Base-by-base conservation (phyloP, 208 protist species). In the Crithidia mellificae region DNA sequence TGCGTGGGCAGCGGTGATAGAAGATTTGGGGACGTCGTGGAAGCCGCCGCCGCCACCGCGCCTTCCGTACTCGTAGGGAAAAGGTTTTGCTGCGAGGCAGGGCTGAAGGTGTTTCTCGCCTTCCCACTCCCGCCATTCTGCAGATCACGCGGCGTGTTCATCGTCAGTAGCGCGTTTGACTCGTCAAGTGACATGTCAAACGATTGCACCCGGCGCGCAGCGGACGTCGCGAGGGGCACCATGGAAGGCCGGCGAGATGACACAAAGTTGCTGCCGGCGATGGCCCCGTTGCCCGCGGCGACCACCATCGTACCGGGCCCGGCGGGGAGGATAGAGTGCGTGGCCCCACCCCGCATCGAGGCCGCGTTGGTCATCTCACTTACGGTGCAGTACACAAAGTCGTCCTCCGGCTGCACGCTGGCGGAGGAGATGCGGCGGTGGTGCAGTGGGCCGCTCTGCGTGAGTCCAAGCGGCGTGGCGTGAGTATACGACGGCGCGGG, bases 331-430 rank as follows among this genome's bases (percentile, higher is more conserved):
- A 44, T 27, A 15, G 56, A 64, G 47, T 15, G 9, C 39, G 43
- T 53, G 53, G 39, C n/a, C n/a, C n/a, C 64, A 19, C 68, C 44
- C 2, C 61, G 61, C 61, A 54, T 30, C 34, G 58, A 64, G 2
- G 47, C 34, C 29, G 57, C 43, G 14, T 69, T 78, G 20, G 72
- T 68, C 58, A 67, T 72, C 27, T 78, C 72, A 41, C 72, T 78
- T 32, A 78, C 72, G 12, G 72, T 68, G 63, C 46, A 66, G 44
- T 52, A 68, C 32, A 68, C 57, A 20, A 57, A 51, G 36, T 68
- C 58, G 11, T 78, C 72, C n/a, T 78, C 72, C 1, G 30, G 46
- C 22, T 58, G 63, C 14, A 61, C 43, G 41, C 56, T 77, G 11
- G 17, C 17, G 46, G 63, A 70, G 14, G 50, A 61, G 15, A 38